Percentiles rank a stretch among this genome's conserved stretches.
These are phyloP conservation scores for Cytospora leucostoma DNA, from an alignment of 2,329 filamentous ascomycete species.

Conservation along the genomic window DNA sequence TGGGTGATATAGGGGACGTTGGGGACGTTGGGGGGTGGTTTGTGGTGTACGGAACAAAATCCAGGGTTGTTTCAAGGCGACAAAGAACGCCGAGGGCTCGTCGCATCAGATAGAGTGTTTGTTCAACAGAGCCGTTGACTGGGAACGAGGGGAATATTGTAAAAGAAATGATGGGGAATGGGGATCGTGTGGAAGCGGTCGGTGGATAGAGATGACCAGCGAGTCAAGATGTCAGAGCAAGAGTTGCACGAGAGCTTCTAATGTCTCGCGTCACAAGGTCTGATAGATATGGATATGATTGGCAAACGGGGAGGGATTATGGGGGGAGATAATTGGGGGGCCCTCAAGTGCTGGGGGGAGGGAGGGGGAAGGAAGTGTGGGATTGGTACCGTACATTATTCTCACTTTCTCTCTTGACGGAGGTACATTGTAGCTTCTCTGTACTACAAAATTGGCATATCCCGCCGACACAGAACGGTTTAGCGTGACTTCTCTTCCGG, in stretches of 20 bases:
- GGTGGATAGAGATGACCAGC: not conserved
- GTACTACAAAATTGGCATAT: not conserved
- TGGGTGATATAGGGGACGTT: conserved; percentile 6
- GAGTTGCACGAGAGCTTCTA: conserved; percentile 21
- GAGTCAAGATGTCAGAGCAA: not conserved
- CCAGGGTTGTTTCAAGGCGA: not conserved
- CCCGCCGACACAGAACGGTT: not conserved
- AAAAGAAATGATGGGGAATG: not conserved
- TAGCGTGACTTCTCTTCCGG: not conserved
- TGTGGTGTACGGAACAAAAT: not conserved
- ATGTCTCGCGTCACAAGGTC: conserved; percentile 28
- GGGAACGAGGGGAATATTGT: not conserved
- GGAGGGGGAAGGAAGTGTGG: conserved; percentile 3
- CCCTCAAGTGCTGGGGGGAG: not conserved
- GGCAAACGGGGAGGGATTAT: conserved; percentile 1
- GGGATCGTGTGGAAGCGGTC: not conserved
- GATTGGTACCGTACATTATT: not conserved
- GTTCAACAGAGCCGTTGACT: conserved; percentile 4
- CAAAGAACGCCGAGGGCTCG: conserved; percentile 5
- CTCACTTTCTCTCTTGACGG: too few relatives aligned
- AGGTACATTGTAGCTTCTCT: not conserved
- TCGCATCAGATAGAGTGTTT: not conserved
- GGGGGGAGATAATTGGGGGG: not conserved
- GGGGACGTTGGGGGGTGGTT: not conserved
- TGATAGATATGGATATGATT: conserved; percentile 23